Base-by-base conservation (phyloP, 2,329 filamentous ascomycete species). In the Anthostomella pinea region DNA sequence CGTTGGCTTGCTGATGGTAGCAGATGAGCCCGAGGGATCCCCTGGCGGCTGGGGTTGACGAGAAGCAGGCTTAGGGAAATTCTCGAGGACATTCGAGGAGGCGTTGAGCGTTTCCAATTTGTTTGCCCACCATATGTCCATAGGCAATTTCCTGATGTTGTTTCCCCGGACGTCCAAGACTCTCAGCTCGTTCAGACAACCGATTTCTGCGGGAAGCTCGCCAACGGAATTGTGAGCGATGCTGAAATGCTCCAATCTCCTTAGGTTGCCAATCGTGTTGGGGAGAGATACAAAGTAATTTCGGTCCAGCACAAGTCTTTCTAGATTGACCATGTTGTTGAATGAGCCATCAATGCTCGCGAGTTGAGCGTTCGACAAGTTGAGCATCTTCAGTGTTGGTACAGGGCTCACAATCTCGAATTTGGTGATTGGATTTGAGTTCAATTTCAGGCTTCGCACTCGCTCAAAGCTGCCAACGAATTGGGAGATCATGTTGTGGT, bases 251-350 rank as follows among this genome's bases (percentile, higher is more conserved):
- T 97, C 90, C 19, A 98, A 70, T 49, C 81, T 86, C 46, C 79
- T 80, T 28, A 98, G 68, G 45, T 84, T 86, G 11, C 91, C 90
- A 41, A 98, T 86, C 43, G 94, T 84, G 36, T 79, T 75, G 0
- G 91, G 93, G 16, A 98, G 69, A 1, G 87, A 91, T 1, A 93
- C 89, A 52, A 98, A 94, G 59, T 96, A 94, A 56, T 98, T 98
- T 59, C 87, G 90, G 65, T 96, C 91, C 35, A 98, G 72, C 13
- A 91, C 83, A 15, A 98, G 74, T 53, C 90, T 89, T 39, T 91
- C 87, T 28, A 98, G 65, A 52, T 89, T 93, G 7, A 85, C 77
- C 66, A 97, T 82, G 57, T 91, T 89, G 49, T 85, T 82, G 58
- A 95, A 97, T 10, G 91, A 77, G 29, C 86, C 83, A 57, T 96